phyloP scores from a whole-genome alignment of 257 asterid genomes.

The Forsythia viridissima region DNA sequence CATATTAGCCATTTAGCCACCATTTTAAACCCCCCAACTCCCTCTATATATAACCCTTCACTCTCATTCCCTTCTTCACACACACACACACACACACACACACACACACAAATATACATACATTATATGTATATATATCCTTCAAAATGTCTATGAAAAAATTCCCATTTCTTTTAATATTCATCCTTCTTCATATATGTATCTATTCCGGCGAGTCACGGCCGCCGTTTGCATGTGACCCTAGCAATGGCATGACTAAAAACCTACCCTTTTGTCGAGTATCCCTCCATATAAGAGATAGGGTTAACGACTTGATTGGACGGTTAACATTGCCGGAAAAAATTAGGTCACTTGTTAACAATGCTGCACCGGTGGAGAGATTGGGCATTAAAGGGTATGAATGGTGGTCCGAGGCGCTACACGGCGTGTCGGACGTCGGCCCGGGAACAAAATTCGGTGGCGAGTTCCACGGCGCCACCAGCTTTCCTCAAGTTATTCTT shows the following conservation, averaged over 20 bases:
- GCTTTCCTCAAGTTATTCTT: constrained; percentile 91
- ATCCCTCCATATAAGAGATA: constrained; percentile 49
- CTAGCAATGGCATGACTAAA: constrained; percentile 42
- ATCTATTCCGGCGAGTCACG: constrained; percentile 40
- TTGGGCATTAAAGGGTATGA: constrained; percentile 75
- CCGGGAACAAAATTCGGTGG: constrained; percentile 79
- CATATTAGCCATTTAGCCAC: not conserved
- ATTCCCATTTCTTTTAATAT: constrained; percentile 9
- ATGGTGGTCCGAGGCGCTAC: constrained; percentile 99
- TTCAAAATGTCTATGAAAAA: not conserved
- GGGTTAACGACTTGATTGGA: constrained; percentile 68
- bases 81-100: constrained; percentile 2
- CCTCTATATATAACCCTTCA: constrained; percentile 33
- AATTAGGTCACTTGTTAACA: constrained; percentile 61
- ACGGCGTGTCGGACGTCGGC: constrained; percentile 82
- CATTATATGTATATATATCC: constrained; percentile 7
- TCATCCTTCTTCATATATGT: constrained; percentile 21
- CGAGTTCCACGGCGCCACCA: constrained; percentile 74
- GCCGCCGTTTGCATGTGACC: constrained; percentile 76
- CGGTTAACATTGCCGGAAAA: constrained; percentile 72
- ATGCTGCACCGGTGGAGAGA: constrained; percentile 80
- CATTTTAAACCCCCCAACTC: constrained; percentile 9
- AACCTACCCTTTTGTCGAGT: constrained; percentile 53
- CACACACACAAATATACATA: not conserved
- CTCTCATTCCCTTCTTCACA: constrained; percentile 19